These are phyloP conservation scores for Hyaloscypha hepaticicola DNA, from an alignment of 495 filamentous ascomycete genomes.

Conservation along the genomic window DNA sequence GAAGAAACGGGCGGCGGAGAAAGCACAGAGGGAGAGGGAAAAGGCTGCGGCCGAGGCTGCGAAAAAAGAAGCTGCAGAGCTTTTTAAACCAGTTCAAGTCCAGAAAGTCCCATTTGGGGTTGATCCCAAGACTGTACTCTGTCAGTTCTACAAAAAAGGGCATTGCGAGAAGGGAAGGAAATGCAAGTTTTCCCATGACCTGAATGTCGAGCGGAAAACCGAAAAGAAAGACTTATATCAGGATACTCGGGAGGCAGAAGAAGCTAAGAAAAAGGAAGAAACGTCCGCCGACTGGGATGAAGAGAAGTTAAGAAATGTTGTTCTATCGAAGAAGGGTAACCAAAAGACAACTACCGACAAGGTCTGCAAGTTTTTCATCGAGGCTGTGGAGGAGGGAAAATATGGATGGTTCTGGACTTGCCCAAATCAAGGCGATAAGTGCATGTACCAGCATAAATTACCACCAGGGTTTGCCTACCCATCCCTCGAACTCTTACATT, in stretches of 20 bases:
- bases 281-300: constrained; percentile 97
- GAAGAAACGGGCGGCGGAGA: constrained; percentile 89
- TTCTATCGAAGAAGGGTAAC: constrained; percentile 95
- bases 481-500: not conserved
- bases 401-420: constrained; percentile 99
- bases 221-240: constrained; percentile 92
- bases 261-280: constrained; percentile 84
- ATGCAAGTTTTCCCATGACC: constrained; percentile 97
- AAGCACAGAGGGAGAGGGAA: constrained; percentile 77
- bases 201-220: constrained; percentile 82
- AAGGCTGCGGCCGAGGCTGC: constrained; percentile 77
- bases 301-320: constrained; percentile 86
- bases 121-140: constrained; percentile 97
- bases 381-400: constrained; percentile 95
- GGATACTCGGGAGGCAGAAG: constrained; percentile 74
- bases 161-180: constrained; percentile 96
- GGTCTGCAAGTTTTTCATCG: constrained; percentile 98
- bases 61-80: constrained; percentile 71
- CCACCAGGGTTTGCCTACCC: constrained; percentile 73
- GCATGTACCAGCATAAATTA: constrained; percentile 96
- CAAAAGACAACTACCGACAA: constrained; percentile 95
- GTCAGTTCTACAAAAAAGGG: constrained; percentile 93
- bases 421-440: constrained; percentile 95
- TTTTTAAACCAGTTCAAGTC: constrained; percentile 92
- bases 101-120: constrained; percentile 98